These are phyloP conservation scores for Ophiocordyceps sinensis DNA, from an alignment of 2,329 filamentous ascomycete genomes.

Conservation along the genomic window DNA sequence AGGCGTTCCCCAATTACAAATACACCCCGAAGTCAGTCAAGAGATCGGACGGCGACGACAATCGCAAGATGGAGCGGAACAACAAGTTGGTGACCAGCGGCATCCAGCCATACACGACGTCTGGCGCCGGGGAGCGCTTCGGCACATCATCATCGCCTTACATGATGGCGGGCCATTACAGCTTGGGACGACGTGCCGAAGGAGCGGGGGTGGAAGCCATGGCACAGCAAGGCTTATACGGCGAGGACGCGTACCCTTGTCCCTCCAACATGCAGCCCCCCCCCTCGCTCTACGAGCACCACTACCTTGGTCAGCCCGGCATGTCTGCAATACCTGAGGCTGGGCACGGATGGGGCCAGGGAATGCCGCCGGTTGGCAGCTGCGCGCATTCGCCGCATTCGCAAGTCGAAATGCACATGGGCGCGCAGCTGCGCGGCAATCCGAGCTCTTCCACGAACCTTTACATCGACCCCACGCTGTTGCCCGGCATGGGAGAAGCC, in stretches of 20 bases:
- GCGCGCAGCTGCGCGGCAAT: background rate
- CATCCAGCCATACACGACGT: background rate
- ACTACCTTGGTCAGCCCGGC: background rate
- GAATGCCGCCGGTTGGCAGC: background rate
- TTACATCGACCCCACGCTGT: constrained; percentile 5
- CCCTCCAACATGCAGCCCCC: background rate
- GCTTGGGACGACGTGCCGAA: background rate
- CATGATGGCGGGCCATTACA: background rate
- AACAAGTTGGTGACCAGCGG: background rate
- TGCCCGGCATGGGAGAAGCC: background rate
- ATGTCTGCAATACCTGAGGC: background rate
- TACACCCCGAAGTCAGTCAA: constrained; percentile 69
- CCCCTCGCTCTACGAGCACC: background rate
- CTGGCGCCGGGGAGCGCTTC: background rate
- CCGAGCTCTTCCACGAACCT: background rate
- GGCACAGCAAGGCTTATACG: background rate
- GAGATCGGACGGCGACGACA: constrained; percentile 12
- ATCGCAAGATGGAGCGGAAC: background rate
- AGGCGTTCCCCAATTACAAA: constrained; percentile 83
- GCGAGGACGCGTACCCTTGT: background rate
- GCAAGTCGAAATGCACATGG: background rate
- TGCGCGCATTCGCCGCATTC: background rate
- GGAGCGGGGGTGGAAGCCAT: background rate
- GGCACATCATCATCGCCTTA: background rate
- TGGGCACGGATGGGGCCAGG: background rate